Evolutionary conservation across 2,329 filamentous ascomycete species (phyloP).

Genomic region (Neocucurbitaria cava): DNA sequence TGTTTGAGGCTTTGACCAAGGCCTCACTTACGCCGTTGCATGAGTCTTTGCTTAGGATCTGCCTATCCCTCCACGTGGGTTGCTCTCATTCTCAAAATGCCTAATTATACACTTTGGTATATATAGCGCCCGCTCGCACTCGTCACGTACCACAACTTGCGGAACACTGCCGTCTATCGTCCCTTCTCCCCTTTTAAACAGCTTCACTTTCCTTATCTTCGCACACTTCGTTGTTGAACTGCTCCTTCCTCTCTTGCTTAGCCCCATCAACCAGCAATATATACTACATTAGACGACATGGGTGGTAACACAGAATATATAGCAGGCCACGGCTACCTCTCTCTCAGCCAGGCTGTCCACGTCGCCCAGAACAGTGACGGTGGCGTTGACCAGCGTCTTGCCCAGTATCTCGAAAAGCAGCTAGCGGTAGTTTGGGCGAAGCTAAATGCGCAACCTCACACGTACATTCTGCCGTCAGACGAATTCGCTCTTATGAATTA

Average conservation of each 20-base stretch:
- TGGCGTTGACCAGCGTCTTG: slow-evolving; percentile 69
- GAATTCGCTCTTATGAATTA: slow-evolving; percentile 91
- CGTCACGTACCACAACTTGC: slow-evolving; percentile 19
- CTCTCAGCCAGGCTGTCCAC: slow-evolving; percentile 73
- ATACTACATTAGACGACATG: slow-evolving; percentile 43
- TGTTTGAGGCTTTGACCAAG: slow-evolving; percentile 49
- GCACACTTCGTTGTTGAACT: slow-evolving; percentile 11
- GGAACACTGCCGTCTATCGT: slow-evolving; percentile 12
- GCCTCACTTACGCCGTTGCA: slow-evolving; percentile 44
- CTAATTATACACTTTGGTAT: slow-evolving; percentile 40
- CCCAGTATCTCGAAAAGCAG: slow-evolving; percentile 68
- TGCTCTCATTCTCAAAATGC: slow-evolving; percentile 36
- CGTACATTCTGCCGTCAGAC: slow-evolving; percentile 76
- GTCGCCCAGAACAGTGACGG: slow-evolving; percentile 76
- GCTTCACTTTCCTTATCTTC: slow-evolving; percentile 18
- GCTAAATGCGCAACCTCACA: slow-evolving; percentile 67
- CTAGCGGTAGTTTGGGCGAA: slow-evolving; percentile 69
- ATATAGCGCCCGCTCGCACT: slow-evolving; percentile 35
- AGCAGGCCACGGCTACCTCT: slow-evolving; percentile 52
- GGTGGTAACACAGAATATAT: slow-evolving; percentile 51
- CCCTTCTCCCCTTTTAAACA: slow-evolving; percentile 8
- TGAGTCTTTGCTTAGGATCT: slow-evolving; percentile 43
- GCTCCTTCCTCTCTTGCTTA: slow-evolving; percentile 37
- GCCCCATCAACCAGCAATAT: slow-evolving; percentile 31
- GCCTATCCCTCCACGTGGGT: slow-evolving; percentile 46